Evolutionary conservation across 140 eudicot genomes (phyloP).

Genomic region (Stevia rebaudiana): DNA sequence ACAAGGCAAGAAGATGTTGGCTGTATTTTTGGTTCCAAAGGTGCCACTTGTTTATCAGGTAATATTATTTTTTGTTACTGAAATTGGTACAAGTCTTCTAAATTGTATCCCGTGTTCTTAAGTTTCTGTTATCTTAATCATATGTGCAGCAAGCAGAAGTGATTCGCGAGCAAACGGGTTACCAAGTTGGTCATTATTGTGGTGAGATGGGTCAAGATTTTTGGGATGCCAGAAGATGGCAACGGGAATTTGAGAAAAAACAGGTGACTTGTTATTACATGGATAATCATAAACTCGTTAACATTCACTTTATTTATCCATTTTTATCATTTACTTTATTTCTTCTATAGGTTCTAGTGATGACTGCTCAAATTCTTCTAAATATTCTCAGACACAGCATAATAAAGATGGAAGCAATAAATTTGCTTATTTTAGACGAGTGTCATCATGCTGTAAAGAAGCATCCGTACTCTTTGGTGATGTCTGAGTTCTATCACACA

Average conservation of each 20-base stretch:
- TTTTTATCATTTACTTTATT: conserved; percentile 15
- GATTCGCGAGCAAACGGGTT: conserved; percentile 88
- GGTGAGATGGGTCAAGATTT: conserved; percentile 99
- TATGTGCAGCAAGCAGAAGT: conserved; percentile 94
- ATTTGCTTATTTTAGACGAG: conserved; percentile 87
- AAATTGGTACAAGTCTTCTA: background rate
- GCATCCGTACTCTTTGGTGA: conserved; percentile 95
- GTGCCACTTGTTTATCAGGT: conserved; percentile 99
- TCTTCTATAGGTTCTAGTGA: conserved; percentile 73
- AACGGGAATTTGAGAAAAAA: conserved; percentile 88
- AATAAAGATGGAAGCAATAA: conserved; percentile 81
- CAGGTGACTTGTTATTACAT: conserved; percentile 44
- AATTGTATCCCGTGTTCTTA: background rate
- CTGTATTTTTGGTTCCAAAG: conserved; percentile 93
- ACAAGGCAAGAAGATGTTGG: conserved; percentile 71
- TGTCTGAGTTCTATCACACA: conserved; percentile 99
- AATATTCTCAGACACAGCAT: conserved; percentile 95
- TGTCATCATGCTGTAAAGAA: conserved; percentile 99
- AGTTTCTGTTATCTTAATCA: conserved; percentile 12
- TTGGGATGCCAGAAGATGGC: conserved; percentile 98
- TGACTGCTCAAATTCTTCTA: conserved; percentile 97
- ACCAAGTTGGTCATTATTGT: conserved; percentile 88
- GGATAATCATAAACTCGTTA: background rate
- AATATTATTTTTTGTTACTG: background rate
- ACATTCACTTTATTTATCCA: background rate